Conservation (phyloP, 2,329 filamentous ascomycete genomes). For the Penicillium fuscoglaucum region DNA sequence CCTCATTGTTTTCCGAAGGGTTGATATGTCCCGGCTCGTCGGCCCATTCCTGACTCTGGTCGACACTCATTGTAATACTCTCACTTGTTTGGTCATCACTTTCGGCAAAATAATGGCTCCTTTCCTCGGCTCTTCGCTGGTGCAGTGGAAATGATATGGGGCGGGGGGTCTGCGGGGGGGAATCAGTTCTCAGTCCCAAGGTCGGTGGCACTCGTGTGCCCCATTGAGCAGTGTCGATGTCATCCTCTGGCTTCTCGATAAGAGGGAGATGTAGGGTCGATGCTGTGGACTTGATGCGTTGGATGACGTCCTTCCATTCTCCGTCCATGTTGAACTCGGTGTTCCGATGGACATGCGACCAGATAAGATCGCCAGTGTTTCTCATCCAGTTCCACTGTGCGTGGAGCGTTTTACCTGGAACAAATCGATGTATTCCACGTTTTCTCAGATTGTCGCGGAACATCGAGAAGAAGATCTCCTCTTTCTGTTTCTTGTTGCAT, state of each 20-base stretch:
- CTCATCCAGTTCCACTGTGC: slow-evolving; percentile 29
- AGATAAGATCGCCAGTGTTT: slow-evolving; percentile 19
- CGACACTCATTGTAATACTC: background rate
- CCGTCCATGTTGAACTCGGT: slow-evolving; percentile 20
- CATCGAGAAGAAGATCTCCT: slow-evolving; percentile 28
- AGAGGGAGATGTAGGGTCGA: slow-evolving; percentile 3
- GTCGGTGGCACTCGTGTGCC: background rate
- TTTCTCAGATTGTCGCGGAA: slow-evolving; percentile 25
- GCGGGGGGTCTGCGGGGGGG: background rate
- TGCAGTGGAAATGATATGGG: background rate
- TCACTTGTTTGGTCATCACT: background rate
- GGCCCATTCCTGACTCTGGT: background rate
- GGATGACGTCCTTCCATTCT: slow-evolving; percentile 17
- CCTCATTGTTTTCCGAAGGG: background rate
- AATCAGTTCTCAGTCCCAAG: background rate
- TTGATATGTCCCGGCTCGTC: background rate
- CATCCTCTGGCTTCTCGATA: background rate
- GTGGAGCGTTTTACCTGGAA: slow-evolving; percentile 10
- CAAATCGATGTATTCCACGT: slow-evolving; percentile 21
- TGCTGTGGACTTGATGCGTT: slow-evolving; percentile 18
- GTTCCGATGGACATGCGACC: slow-evolving; percentile 23
- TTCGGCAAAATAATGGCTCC: background rate
- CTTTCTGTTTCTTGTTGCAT: slow-evolving; percentile 6
- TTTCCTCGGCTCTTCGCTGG: background rate
- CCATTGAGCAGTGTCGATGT: background rate